Evolutionary conservation across 768 basidiomycete genomes (phyloP).

Genomic region (Agaricus sinodeliciosus): DNA sequence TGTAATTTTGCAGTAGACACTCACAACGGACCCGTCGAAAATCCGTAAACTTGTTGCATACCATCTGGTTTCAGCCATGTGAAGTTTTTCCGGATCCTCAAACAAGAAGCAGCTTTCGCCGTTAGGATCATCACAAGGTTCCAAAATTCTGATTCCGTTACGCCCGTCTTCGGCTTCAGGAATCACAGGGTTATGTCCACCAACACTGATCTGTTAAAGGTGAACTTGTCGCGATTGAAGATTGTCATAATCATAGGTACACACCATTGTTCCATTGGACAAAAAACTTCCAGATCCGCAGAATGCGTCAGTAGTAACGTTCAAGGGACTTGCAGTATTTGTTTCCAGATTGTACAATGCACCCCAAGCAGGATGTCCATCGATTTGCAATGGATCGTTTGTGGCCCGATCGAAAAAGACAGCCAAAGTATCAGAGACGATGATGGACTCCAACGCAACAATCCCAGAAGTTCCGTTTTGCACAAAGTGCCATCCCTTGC

Average conservation of each 20-base stretch:
- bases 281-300: constrained; percentile 36
- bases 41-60: constrained; percentile 32
- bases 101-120: constrained; percentile 26
- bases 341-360: constrained; percentile 36
- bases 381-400: constrained; percentile 33
- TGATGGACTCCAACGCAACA: constrained; percentile 22
- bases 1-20: constrained; percentile 14
- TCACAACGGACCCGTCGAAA: constrained; percentile 28
- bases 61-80: constrained; percentile 32
- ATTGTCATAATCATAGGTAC: background rate
- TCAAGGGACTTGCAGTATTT: constrained; percentile 26
- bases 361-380: constrained; percentile 39
- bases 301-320: constrained; percentile 33
- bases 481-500: constrained; percentile 20
- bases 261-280: constrained; percentile 34
- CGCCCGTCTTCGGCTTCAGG: constrained; percentile 25
- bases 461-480: constrained; percentile 23
- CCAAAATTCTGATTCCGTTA: constrained; percentile 30
- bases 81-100: constrained; percentile 27
- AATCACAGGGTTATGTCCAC: constrained; percentile 23
- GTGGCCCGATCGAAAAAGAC: constrained; percentile 23
- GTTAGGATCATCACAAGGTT: constrained; percentile 28
- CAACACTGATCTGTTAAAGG: constrained; percentile 22
- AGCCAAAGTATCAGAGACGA: constrained; percentile 23
- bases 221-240: background rate